Conservation (phyloP, 352 stramenopile species). For the Phytopythium cucurbitacearum region DNA sequence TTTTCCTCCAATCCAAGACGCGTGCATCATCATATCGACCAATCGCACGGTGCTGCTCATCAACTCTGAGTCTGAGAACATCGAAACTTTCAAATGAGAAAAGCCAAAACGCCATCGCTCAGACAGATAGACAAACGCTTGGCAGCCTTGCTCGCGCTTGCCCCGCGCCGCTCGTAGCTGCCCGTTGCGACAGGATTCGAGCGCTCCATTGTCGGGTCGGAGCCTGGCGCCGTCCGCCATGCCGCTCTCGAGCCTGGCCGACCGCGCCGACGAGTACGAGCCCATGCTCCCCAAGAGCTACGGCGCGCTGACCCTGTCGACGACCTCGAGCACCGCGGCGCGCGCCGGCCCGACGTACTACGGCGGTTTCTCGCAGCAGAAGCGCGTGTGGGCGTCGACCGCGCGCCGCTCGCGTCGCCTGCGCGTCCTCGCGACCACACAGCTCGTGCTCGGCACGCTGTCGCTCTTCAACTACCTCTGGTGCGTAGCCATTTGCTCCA, state of each 20-base stretch:
- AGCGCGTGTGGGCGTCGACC: slow-evolving; percentile 63
- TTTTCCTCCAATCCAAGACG: slow-evolving; percentile 1
- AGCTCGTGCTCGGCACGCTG: slow-evolving; percentile 55
- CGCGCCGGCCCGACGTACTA: slow-evolving; percentile 39
- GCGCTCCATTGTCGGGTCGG: too few species aligned
- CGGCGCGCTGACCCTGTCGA: slow-evolving; percentile 26
- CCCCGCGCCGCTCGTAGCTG: too few species aligned
- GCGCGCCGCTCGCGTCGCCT: slow-evolving; percentile 60
- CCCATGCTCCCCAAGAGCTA: slow-evolving; percentile 27
- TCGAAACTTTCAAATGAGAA: too few species aligned
- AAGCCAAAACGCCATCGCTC: too few species aligned
- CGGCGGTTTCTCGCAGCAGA: slow-evolving; percentile 77
- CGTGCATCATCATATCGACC: neutral
- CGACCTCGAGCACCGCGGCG: slow-evolving; percentile 6
- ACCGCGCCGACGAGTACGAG: slow-evolving; percentile 25
- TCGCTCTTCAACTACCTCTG: slow-evolving; percentile 71
- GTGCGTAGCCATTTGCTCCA: slow-evolving; percentile 44
- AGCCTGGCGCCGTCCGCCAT: too few species aligned
- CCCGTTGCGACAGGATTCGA: too few species aligned
- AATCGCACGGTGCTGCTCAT: slow-evolving; percentile 3
- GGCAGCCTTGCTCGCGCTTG: neutral
- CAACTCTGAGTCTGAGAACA: neutral
- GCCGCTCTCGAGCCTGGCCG: neutral
- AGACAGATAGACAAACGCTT: too few species aligned
- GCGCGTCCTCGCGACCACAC: slow-evolving; percentile 49